Evolutionary conservation across 257 asterid genomes (phyloP).

Genomic region (Datura wrightii): DNA sequence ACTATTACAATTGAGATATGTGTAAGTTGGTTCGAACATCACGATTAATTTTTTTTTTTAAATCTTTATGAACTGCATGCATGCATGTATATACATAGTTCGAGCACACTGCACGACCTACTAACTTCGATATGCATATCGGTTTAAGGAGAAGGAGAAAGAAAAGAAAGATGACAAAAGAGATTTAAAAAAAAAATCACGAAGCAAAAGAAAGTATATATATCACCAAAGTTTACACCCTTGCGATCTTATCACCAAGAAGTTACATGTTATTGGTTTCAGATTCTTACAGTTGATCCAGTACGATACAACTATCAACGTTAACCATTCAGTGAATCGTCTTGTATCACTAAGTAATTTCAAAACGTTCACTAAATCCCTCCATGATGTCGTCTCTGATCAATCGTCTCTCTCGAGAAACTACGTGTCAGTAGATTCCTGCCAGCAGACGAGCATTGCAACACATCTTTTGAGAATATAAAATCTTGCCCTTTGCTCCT

Average conservation of each 20-base stretch:
- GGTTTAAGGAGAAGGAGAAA: not conserved
- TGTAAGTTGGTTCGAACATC: not conserved
- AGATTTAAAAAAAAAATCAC: no score
- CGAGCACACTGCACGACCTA: not conserved
- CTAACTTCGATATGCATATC: not conserved
- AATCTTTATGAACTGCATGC: not conserved
- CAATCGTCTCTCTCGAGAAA: not conserved
- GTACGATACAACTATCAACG: no score
- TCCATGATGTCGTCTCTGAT: not conserved
- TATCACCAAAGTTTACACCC: no score
- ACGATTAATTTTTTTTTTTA: not conserved
- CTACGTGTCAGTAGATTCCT: constrained; percentile 25
- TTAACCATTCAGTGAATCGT: not conserved
- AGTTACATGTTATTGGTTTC: not conserved
- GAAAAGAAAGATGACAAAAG: not conserved
- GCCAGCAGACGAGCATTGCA: constrained; percentile 40
- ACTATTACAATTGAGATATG: not conserved
- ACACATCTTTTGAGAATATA: constrained; percentile 39
- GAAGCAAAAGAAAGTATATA: no score
- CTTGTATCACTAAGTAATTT: not conserved
- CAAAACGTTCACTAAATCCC: not conserved
- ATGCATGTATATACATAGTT: not conserved
- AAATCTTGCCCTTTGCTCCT: constrained; percentile 39
- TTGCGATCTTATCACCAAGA: not conserved
- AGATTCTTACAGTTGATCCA: not conserved